phyloP scores from a whole-genome alignment of 1,284 basidiomycete species.

The Microbotryum scabiosae region DNA sequence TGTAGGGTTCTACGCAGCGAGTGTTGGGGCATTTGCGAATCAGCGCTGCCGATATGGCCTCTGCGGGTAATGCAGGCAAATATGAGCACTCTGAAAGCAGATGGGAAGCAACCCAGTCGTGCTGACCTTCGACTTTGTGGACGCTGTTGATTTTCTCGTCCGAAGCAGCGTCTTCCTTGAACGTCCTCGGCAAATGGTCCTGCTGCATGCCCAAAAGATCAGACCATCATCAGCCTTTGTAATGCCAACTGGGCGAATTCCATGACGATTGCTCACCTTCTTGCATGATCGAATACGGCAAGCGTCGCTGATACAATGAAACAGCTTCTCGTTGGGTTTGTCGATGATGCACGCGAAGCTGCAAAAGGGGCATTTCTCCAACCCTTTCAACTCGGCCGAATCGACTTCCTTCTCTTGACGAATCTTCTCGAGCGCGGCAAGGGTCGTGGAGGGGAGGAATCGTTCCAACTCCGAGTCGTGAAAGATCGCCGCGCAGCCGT shows the following conservation, averaged over 20 bases:
- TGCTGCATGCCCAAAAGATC: conserved; percentile 5
- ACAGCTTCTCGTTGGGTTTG: conserved; percentile 31
- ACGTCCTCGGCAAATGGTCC: conserved; percentile 34
- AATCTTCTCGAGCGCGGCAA: conserved; percentile 33
- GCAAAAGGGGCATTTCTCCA: conserved; percentile 35
- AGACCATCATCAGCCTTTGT: not conserved
- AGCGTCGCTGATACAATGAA: conserved; percentile 29
- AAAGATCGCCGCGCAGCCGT: conserved; percentile 31
- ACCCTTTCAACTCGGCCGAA: conserved; percentile 26
- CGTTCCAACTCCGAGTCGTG: conserved; percentile 23
- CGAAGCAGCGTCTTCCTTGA: conserved; percentile 26
- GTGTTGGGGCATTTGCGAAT: conserved; percentile 27
- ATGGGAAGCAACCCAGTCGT: conserved; percentile 2
- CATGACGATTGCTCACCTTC: conserved; percentile 10
- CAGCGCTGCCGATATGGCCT: conserved; percentile 26
- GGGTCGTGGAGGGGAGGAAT: conserved; percentile 24
- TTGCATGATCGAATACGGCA: conserved; percentile 32
- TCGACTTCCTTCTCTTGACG: conserved; percentile 33
- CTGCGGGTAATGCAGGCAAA: not conserved
- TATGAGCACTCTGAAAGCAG: conserved; percentile 3
- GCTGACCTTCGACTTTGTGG: conserved; percentile 30
- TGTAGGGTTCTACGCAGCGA: conserved; percentile 23
- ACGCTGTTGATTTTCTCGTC: conserved; percentile 18
- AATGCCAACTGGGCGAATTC: no score
- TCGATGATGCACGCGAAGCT: conserved; percentile 33